Base-by-base conservation (phyloP, 805 yeast genomes). In the Monosporozyma solicola region DNA sequence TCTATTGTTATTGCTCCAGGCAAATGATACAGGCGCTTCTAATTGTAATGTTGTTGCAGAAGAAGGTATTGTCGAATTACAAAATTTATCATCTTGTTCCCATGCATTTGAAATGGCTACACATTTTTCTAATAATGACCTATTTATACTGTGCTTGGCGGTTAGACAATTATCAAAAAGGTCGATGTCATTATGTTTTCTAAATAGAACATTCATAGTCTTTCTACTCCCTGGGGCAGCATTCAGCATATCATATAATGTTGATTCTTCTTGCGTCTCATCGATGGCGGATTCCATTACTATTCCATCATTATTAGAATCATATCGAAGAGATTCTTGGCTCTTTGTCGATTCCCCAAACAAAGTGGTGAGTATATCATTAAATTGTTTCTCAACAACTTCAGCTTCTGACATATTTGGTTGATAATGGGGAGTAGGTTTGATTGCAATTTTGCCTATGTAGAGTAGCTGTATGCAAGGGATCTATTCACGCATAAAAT, bases 1-100 rank as follows among this genome's bases (percentile, higher is more conserved):
- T 13, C 16, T 31, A 33, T 10, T 31, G 11, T 54, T 59, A 45
- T 60, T 56, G 33, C 67, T 64, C 70, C 70, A 66, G 10, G 64
- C 55, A 53, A 66, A 66, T n/a, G 58, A 52, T 2, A 64, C 63
- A 2, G 68, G 66, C 1, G 62, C 49, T 15, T 64, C 70, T 8
- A 56, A 48, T 16, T 53, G 61, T 22, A 62, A 51, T 6, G 57
- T 51, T 11, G 59, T 16, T 11, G 43, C 43, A 6, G 43, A 39
- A 3, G 25, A 53, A 2, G 63, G 43, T 20, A 33, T 44, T 20
- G 51, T 55, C 7, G 58, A 48, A 45, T 25, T 51, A 4, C 58
- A 43, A 7, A 47, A 44, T n/a, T 57, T 53, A 49, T 64, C 64
- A 43, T 61, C 61, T 7, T 53, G 55, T n/a, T 48, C 50, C 70